Percentiles rank a stretch among this genome's conserved stretches.
These are phyloP conservation scores for Canariomyces notabilis DNA, from an alignment of 2,329 filamentous ascomycete species.

Conservation along the genomic window DNA sequence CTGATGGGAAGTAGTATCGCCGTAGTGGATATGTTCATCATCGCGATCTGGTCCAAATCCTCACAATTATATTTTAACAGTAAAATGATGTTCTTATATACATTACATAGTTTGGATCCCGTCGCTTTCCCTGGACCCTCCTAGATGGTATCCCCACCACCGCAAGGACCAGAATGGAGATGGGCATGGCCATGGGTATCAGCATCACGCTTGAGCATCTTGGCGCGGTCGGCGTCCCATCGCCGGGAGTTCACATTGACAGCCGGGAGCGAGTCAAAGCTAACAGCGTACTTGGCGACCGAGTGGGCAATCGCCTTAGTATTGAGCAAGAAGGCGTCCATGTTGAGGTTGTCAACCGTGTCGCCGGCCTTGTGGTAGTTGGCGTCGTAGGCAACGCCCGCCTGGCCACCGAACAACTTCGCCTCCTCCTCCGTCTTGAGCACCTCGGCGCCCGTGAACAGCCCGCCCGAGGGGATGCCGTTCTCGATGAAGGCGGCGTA, in stretches of 20 bases:
- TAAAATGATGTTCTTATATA: too few species aligned
- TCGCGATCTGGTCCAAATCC: too few species aligned
- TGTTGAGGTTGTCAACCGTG: conserved; percentile 30
- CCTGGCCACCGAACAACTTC: conserved; percentile 56
- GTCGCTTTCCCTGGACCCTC: too few species aligned
- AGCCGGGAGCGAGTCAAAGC: conserved; percentile 33
- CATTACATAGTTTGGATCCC: too few species aligned
- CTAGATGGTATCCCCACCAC: conserved; percentile 10
- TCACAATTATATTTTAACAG: too few species aligned
- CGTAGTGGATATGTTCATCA: too few species aligned
- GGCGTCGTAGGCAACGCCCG: conserved; percentile 43
- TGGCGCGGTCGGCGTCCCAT: conserved; percentile 18
- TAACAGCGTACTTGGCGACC: conserved; percentile 38
- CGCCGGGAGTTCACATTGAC: conserved; percentile 13
- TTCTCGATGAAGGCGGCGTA: conserved; percentile 63
- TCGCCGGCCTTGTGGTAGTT: conserved; percentile 45
- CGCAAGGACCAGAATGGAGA: conserved; percentile 20
- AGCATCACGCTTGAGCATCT: conserved; percentile 12
- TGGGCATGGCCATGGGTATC: conserved; percentile 16
- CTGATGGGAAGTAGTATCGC: too few species aligned
- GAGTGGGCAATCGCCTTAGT: conserved; percentile 39
- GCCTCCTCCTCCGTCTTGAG: conserved; percentile 50
- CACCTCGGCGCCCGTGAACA: conserved; percentile 56
- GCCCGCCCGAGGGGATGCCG: conserved; percentile 61
- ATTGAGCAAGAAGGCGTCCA: conserved; percentile 43